Conservation (phyloP, 2,329 filamentous ascomycete species). For the Fusarium sp. region DNA sequence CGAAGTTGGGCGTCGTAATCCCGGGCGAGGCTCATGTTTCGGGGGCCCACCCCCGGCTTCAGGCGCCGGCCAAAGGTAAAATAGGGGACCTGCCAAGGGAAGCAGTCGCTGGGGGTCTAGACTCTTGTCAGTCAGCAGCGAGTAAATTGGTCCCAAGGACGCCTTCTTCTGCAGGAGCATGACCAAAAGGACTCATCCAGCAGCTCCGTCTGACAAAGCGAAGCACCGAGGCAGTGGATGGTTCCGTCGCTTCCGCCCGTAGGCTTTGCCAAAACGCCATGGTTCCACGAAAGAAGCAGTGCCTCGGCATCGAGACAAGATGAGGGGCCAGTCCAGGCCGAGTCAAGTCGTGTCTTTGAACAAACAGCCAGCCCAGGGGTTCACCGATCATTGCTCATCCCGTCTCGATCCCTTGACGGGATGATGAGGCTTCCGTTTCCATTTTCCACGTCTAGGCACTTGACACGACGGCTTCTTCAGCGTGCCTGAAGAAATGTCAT, state of each 20-base stretch:
- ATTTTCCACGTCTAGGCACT: background rate
- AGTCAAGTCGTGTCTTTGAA: background rate
- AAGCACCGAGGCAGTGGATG: constrained; percentile 12
- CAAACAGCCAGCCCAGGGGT: background rate
- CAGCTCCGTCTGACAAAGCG: constrained; percentile 34
- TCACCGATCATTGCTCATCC: constrained; percentile 1
- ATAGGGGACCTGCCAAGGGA: constrained; percentile 30
- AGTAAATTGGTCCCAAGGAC: constrained; percentile 7
- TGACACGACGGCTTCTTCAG: constrained; percentile 5
- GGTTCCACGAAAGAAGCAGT: constrained; percentile 11
- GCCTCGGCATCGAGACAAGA: constrained; percentile 23
- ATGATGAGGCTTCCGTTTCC: constrained; percentile 18
- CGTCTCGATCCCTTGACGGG: constrained; percentile 20
- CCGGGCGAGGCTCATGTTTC: constrained; percentile 6
- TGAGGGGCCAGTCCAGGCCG: background rate
- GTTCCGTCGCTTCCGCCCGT: constrained; percentile 28
- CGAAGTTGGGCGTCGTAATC: constrained; percentile 3
- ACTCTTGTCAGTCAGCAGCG: constrained; percentile 29
- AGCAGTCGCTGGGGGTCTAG: constrained; percentile 31
- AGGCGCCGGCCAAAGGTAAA: constrained; percentile 14
- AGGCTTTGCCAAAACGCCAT: constrained; percentile 16
- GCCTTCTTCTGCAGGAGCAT: background rate
- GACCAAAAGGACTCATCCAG: constrained; percentile 16
- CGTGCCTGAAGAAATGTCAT: constrained; percentile 8
- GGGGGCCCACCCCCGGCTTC: constrained; percentile 22